Percentiles rank a stretch among this genome's conserved stretches.
Conservation (phyloP, 495 filamentous ascomycete genomes). For the Hyaloscypha finlandica region DNA sequence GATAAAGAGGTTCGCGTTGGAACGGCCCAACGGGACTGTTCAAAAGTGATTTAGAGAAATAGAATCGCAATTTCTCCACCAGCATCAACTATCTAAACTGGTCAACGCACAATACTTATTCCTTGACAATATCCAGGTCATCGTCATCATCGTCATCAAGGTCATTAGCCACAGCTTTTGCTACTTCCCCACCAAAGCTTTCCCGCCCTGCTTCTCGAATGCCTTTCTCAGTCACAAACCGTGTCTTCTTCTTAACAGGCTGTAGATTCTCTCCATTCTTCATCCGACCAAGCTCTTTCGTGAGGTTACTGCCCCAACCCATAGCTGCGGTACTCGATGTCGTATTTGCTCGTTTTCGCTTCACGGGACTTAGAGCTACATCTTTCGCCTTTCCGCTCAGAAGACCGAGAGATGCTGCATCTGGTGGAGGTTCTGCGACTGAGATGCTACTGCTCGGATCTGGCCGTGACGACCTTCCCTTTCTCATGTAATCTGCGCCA, state of each 20-base stretch:
- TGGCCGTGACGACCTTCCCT: conserved; percentile 29
- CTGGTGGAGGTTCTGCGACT: conserved; percentile 27
- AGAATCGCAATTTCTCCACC: neutral
- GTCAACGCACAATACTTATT: conserved; percentile 3
- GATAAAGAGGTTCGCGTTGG: no score
- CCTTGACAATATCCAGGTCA: conserved; percentile 55
- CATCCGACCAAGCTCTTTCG: conserved; percentile 52
- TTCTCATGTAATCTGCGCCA: conserved; percentile 76
- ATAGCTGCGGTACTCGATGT: conserved; percentile 36
- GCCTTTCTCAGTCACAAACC: conserved; percentile 76
- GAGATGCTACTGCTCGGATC: conserved; percentile 5
- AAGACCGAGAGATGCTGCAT: conserved; percentile 58
- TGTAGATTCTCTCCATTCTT: conserved; percentile 52
- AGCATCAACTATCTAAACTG: neutral
- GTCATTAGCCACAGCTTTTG: conserved; percentile 35
- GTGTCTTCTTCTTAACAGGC: conserved; percentile 73
- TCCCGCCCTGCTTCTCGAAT: conserved; percentile 77
- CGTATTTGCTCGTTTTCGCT: conserved; percentile 60
- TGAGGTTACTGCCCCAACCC: conserved; percentile 52
- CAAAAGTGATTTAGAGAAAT: neutral
- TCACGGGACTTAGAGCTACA: conserved; percentile 72
- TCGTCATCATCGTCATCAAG: conserved; percentile 48
- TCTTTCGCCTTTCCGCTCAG: conserved; percentile 54
- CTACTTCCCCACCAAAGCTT: conserved; percentile 60
- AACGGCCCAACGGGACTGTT: no score